phyloP scores from a whole-genome alignment of 208 protist species.

The Strigomonas culicis region DNA sequence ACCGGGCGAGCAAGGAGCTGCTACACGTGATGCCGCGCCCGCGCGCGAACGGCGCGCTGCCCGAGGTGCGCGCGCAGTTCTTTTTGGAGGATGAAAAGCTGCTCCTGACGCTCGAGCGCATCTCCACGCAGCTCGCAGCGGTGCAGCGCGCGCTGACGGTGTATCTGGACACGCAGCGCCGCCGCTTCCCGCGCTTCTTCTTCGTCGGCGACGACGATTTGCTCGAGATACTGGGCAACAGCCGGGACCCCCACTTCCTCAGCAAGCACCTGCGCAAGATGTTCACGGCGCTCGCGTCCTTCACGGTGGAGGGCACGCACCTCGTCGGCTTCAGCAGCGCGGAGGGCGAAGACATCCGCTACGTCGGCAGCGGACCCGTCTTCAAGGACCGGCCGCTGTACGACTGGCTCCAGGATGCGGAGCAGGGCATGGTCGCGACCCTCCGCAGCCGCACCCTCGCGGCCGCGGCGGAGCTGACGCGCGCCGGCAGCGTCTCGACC shows the following conservation, averaged over 20 bases:
- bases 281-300: constrained; percentile 97
- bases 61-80: constrained; percentile 65
- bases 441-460: constrained; percentile 69
- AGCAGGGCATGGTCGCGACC: constrained; percentile 88
- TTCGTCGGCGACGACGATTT: constrained; percentile 99
- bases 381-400: constrained; percentile 75
- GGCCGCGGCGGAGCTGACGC: constrained; percentile 22
- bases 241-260: constrained; percentile 90
- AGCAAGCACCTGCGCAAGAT: constrained; percentile 99
- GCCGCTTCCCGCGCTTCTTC: constrained; percentile 98
- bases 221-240: constrained; percentile 99
- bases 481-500: constrained; percentile 36
- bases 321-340: constrained; percentile 89
- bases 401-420: constrained; percentile 92
- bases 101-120: constrained; percentile 85
- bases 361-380: constrained; percentile 10
- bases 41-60: constrained; percentile 28
- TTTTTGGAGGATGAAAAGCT: constrained; percentile 94
- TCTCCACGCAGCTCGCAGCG: constrained; percentile 88
- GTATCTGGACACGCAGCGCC: constrained; percentile 97
- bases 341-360: constrained; percentile 94
- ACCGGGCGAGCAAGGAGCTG: constrained; percentile 93
- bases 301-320: constrained; percentile 45
- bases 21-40: constrained; percentile 91
- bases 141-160: constrained; percentile 97